Evolutionary conservation across 2,329 filamentous ascomycete species (phyloP), one percentile per base, ranked within the genome.

Genomic region (Ceratocystiopsis minuta): DNA sequence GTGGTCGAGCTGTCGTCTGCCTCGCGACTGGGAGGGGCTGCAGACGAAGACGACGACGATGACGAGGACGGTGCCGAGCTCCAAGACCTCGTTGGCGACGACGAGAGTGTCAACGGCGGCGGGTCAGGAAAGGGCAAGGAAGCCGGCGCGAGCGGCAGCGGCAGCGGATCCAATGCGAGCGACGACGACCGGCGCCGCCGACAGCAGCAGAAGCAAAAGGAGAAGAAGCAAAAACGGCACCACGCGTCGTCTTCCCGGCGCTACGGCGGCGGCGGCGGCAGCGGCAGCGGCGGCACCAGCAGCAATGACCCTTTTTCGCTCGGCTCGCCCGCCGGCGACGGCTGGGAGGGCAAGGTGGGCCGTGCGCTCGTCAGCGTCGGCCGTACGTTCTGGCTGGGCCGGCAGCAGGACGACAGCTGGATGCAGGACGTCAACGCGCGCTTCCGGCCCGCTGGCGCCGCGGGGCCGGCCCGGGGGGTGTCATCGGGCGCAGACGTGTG

Each of bases 321-420:
- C 31, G 75, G 72, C 40, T 71, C 75, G 37, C 74, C 78, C n/a
- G 77, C 83, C 43, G 84, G 85, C 12, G 69, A 80, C 47, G 86
- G 86, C 16, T 86, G 81, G 73, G 71, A 70, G 56, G 87, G 86
- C 32, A 77, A 74, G 52, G 54, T 92, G 12, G 87, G 86, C n/a
- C 70, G 87, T 40, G 55, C 71, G 31, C 82, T 95, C 81, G 68
- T 93, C 24, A 69, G 68, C 11, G 66, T 84, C 18, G 80, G 80
- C 34, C 72, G 72, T 49, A 68, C 67, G 44, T 95, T 92, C 62
- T 95, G 87, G 86, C 64, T 93, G 15, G 81, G 80, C 46, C 73
- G 51, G 13, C 41, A 46, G 73, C 42, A 61, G 73, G 66, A 74
- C 48, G 70, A 77, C 39, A 75, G 76, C 46, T 90, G 82, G 82